Evolutionary conservation across 495 filamentous ascomycete genomes (phyloP).

Genomic region (Aspergillus steynii): DNA sequence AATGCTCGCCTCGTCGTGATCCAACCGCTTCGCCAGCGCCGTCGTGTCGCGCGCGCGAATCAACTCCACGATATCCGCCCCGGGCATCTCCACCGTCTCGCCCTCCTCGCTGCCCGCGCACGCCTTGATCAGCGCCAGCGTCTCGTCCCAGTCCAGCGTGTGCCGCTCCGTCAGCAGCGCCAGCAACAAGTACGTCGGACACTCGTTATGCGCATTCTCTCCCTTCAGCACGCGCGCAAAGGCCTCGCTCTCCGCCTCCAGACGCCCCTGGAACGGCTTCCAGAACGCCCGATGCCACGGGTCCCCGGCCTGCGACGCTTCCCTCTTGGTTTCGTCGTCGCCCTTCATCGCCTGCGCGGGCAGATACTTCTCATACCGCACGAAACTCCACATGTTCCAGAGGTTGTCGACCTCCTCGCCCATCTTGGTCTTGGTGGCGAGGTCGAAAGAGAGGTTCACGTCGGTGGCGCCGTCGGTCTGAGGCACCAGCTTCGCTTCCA

Average conservation of each 20-base stretch:
- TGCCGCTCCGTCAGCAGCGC: constrained; percentile 14
- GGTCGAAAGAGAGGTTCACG: constrained; percentile 11
- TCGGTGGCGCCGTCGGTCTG: background rate
- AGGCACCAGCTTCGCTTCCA: constrained; percentile 1
- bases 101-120: constrained; percentile 1
- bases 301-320: background rate
- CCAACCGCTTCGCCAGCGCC: constrained; percentile 10
- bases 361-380: constrained; percentile 11
- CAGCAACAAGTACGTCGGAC: constrained; percentile 9
- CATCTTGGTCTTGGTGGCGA: constrained; percentile 17
- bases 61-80: constrained; percentile 8
- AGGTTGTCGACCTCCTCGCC: constrained; percentile 17
- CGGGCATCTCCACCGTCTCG: constrained; percentile 1
- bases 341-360: background rate
- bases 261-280: constrained; percentile 12
- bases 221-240: constrained; percentile 7
- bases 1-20: constrained; percentile 11
- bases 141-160: constrained; percentile 17
- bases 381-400: constrained; percentile 13
- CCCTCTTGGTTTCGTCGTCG: background rate
- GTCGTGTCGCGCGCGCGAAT: constrained; percentile 4
- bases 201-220: constrained; percentile 10
- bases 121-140: constrained; percentile 7
- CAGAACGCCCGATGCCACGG: constrained; percentile 16
- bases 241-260: constrained; percentile 10